These are phyloP conservation scores for Theileria annulata DNA, from an alignment of 169 alveolate species.

Conservation along the genomic window DNA sequence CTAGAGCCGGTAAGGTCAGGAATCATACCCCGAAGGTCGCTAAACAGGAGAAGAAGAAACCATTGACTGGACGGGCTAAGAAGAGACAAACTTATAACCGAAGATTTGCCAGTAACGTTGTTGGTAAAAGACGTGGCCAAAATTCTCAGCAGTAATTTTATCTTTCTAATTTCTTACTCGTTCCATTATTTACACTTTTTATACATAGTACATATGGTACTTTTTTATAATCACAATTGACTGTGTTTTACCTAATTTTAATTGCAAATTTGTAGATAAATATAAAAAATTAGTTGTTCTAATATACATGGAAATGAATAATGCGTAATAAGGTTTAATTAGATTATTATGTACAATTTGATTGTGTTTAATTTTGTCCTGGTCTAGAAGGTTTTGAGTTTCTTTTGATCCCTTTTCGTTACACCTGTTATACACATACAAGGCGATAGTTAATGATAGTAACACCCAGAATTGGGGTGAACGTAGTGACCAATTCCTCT, in stretches of 20 bases:
- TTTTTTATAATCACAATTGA: background rate
- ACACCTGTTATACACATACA: slow-evolving; percentile 44
- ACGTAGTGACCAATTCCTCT: slow-evolving; percentile 51
- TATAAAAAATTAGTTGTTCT: background rate
- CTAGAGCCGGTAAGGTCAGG: slow-evolving; percentile 99
- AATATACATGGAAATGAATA: too few species aligned
- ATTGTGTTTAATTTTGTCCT: slow-evolving; percentile 7
- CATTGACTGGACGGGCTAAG: slow-evolving; percentile 96
- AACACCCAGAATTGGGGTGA: slow-evolving; percentile 56
- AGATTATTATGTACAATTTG: slow-evolving; percentile 3
- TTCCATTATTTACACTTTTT: background rate
- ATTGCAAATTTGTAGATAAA: too few species aligned
- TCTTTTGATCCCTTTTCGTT: slow-evolving; percentile 19
- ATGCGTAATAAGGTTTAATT: background rate
- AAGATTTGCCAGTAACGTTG: slow-evolving; percentile 89
- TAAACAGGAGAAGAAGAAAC: slow-evolving; percentile 93
- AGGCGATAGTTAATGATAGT: slow-evolving; percentile 25
- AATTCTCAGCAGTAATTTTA: slow-evolving; percentile 66
- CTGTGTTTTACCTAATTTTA: too few species aligned
- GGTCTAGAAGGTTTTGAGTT: background rate
- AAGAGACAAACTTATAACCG: slow-evolving; percentile 95
- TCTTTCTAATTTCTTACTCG: background rate
- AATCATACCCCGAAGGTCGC: slow-evolving; percentile 97
- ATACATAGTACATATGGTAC: background rate
- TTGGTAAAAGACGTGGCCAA: slow-evolving; percentile 83